A percentile compares a stretch with the other conserved stretches of the same genome.
These are phyloP conservation scores for Phytophthora hibernalis DNA, from an alignment of 352 stramenopile genomes.

Conservation along the genomic window DNA sequence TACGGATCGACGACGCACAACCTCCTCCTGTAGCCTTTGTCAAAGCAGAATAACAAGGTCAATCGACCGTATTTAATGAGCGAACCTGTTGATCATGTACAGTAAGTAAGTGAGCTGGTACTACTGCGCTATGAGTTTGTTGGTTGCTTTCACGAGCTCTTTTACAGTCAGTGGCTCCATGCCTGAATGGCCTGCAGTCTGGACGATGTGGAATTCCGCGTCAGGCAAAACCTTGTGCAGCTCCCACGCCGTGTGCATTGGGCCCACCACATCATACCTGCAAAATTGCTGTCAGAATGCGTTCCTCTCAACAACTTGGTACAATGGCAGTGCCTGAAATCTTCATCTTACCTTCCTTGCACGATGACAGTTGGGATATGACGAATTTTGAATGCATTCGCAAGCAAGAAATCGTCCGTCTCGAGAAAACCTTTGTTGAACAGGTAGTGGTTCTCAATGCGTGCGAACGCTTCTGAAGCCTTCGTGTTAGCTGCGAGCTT, in stretches of 20 bases:
- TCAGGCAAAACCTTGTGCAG: slow-evolving; percentile 8
- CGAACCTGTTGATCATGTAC: not conserved
- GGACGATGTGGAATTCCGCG: not conserved
- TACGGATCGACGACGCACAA: slow-evolving; percentile 24
- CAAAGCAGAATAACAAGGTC: slow-evolving; percentile 36
- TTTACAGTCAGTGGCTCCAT: not conserved
- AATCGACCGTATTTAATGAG: slow-evolving; percentile 40
- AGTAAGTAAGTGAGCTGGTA: not conserved
- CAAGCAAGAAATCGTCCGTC: slow-evolving; percentile 78
- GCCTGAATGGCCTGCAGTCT: not conserved
- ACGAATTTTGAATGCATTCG: slow-evolving; percentile 87
- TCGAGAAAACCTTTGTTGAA: slow-evolving; percentile 88
- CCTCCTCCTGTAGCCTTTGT: slow-evolving; percentile 5
- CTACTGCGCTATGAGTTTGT: not conserved
- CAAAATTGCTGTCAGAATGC: not conserved
- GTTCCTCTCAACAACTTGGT: not conserved
- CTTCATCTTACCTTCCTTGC: slow-evolving; percentile 62
- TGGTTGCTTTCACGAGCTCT: not conserved
- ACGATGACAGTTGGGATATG: slow-evolving; percentile 92
- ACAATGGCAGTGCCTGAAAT: not conserved
- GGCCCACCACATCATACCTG: slow-evolving; percentile 2
- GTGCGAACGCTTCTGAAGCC: slow-evolving; percentile 89
- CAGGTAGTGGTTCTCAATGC: slow-evolving; percentile 94
- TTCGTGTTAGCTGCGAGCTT: slow-evolving; percentile 72
- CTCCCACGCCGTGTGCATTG: slow-evolving; percentile 3